Conservation (phyloP, 352 stramenopile genomes). For the Phytophthora macrochlamydospora region DNA sequence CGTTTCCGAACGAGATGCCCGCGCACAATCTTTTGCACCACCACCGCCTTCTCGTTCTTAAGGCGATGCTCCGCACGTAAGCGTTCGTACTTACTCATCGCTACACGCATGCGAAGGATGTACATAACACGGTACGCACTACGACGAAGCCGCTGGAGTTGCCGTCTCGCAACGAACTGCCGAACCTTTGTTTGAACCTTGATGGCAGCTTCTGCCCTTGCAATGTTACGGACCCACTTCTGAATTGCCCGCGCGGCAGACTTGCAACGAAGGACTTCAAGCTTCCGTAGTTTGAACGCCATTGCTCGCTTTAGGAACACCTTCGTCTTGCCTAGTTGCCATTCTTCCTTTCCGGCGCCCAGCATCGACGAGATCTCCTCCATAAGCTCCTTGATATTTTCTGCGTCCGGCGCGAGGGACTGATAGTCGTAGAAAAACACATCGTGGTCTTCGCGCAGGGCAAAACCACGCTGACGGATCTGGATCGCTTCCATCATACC, state of each 20-base stretch:
- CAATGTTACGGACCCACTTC: slow-evolving; percentile 82
- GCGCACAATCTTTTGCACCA: slow-evolving; percentile 78
- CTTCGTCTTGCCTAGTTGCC: slow-evolving; percentile 89
- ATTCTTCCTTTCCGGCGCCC: slow-evolving; percentile 87
- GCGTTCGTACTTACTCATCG: slow-evolving; percentile 61
- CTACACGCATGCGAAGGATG: slow-evolving; percentile 65
- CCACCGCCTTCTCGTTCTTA: slow-evolving; percentile 54
- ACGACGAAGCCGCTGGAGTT: slow-evolving; percentile 53
- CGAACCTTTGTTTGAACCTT: slow-evolving; percentile 77
- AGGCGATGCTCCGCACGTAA: slow-evolving; percentile 58
- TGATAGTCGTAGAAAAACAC: slow-evolving; percentile 93
- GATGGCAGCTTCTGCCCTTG: slow-evolving; percentile 56
- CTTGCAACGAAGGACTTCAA: slow-evolving; percentile 84
- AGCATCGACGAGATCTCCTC: slow-evolving; percentile 87
- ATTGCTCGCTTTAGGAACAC: slow-evolving; percentile 86
- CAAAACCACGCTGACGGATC: slow-evolving; percentile 89
- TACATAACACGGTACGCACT: slow-evolving; percentile 70
- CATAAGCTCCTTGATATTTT: slow-evolving; percentile 86
- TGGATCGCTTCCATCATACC: slow-evolving; percentile 93
- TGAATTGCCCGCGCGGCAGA: slow-evolving; percentile 83
- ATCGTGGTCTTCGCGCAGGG: slow-evolving; percentile 87
- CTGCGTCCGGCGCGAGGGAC: slow-evolving; percentile 78
- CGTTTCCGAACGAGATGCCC: slow-evolving; percentile 77
- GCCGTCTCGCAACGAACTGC: slow-evolving; percentile 67
- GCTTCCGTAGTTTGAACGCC: slow-evolving; percentile 81